phyloP scores from a whole-genome alignment of 2,329 filamentous ascomycete genomes.

The Penicillium vulpinum region DNA sequence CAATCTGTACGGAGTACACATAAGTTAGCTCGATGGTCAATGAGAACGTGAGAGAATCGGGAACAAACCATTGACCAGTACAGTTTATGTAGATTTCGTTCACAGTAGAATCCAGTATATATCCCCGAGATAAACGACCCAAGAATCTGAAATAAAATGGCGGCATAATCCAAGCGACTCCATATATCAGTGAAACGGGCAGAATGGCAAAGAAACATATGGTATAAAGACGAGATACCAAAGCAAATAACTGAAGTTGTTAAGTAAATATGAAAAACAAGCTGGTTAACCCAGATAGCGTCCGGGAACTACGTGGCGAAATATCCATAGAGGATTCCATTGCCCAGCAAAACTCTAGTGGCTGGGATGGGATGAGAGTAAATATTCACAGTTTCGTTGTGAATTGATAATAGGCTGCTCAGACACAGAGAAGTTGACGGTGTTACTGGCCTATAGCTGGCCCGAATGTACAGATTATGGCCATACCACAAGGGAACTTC shows the following conservation, averaged over 20 bases:
- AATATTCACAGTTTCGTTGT: conserved; percentile 25
- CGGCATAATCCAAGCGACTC: conserved; percentile 35
- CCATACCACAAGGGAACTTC: background rate
- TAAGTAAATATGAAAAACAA: conserved; percentile 24
- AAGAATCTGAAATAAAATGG: conserved; percentile 36
- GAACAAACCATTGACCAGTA: conserved; percentile 40
- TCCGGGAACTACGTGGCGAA: conserved; percentile 11
- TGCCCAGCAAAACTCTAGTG: conserved; percentile 19
- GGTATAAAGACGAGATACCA: conserved; percentile 30
- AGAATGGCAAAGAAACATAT: conserved; percentile 39
- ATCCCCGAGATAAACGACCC: conserved; percentile 39
- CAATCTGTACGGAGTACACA: conserved; percentile 26
- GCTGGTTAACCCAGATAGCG: conserved; percentile 14
- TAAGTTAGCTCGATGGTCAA: background rate
- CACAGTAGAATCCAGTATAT: conserved; percentile 39
- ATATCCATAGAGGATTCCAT: conserved; percentile 18
- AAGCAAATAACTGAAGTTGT: conserved; percentile 11
- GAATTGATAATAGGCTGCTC: conserved; percentile 14
- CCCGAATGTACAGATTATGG: background rate
- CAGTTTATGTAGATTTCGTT: conserved; percentile 25
- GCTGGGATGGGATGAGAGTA: conserved; percentile 29
- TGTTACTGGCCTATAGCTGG: background rate
- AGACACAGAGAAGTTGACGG: background rate
- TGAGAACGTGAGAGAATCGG: background rate
- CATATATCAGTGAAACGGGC: conserved; percentile 23